Conservation (phyloP, 768 basidiomycete genomes). For the Naganishia onofrii region DNA sequence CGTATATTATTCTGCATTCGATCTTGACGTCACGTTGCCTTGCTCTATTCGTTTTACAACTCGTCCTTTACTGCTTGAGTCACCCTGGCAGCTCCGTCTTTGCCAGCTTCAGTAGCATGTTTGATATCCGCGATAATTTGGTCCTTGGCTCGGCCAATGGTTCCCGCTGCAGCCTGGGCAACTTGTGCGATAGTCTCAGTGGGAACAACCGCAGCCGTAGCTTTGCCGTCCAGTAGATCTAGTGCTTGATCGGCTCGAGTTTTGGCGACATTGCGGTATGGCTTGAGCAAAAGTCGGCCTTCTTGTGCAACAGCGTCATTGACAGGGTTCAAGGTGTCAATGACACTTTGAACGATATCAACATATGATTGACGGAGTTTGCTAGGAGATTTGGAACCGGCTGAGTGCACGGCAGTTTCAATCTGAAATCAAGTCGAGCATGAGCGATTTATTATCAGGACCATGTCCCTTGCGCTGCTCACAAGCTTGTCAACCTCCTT, state of each 20-base stretch:
- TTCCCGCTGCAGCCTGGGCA: constrained; percentile 13
- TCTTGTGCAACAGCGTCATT: constrained; percentile 21
- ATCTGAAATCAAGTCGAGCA: not conserved
- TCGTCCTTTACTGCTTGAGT: constrained; percentile 20
- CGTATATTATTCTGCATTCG: constrained; percentile 2
- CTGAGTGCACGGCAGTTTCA: not conserved
- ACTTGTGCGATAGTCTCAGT: constrained; percentile 1
- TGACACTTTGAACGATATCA: not conserved
- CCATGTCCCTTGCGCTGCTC: not conserved
- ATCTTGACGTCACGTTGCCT: not conserved
- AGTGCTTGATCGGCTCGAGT: constrained; percentile 9
- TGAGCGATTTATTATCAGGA: not conserved
- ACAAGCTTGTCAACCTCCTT: constrained; percentile 19
- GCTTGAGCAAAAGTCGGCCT: constrained; percentile 20
- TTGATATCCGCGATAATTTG: constrained; percentile 21
- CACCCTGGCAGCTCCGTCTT: not conserved
- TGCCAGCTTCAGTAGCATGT: constrained; percentile 13
- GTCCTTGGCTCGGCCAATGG: constrained; percentile 16
- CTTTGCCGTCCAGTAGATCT: constrained; percentile 11
- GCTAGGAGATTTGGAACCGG: not conserved
- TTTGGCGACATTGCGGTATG: constrained; percentile 18
- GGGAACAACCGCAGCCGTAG: constrained; percentile 3
- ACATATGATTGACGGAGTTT: not conserved
- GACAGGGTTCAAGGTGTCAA: constrained; percentile 7
- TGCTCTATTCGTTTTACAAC: not conserved